These are phyloP conservation scores for Cucumis melo DNA, from an alignment of 306 rosid species.

Conservation along the genomic window DNA sequence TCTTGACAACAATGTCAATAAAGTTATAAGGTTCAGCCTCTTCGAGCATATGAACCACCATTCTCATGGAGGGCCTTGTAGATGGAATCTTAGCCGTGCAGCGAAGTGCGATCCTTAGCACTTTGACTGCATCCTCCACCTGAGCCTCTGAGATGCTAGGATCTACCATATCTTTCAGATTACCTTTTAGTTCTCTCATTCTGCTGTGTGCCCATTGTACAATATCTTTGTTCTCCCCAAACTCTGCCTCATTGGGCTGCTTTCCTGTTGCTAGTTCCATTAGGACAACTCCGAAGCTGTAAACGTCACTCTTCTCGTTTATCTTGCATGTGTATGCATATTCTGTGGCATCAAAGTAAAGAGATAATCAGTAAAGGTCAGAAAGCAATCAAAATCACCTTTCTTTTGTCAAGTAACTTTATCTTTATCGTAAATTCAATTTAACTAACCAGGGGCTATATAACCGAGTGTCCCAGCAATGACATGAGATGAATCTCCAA, in stretches of 20 bases:
- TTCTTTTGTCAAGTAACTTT: not conserved
- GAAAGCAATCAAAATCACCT: constrained; percentile 8
- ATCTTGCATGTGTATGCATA: constrained; percentile 70
- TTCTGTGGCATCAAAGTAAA: constrained; percentile 30
- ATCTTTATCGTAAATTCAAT: not conserved
- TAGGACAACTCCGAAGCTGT: constrained; percentile 79
- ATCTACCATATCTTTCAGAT: constrained; percentile 38
- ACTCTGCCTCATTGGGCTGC: constrained; percentile 51
- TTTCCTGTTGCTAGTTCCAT: constrained; percentile 79
- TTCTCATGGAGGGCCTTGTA: constrained; percentile 82
- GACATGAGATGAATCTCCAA: constrained; percentile 48
- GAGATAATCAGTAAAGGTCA: not conserved
- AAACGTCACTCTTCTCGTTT: constrained; percentile 85
- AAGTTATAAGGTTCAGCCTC: constrained; percentile 49
- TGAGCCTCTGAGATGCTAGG: constrained; percentile 31
- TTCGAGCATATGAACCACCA: constrained; percentile 80
- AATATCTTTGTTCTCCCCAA: constrained; percentile 68
- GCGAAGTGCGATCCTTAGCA: constrained; percentile 43
- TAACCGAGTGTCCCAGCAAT: constrained; percentile 84
- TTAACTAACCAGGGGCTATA: constrained; percentile 70
- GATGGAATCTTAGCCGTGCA: constrained; percentile 48
- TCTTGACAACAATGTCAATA: constrained; percentile 20
- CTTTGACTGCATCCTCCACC: constrained; percentile 50
- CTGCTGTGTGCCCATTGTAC: constrained; percentile 55
- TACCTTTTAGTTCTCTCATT: constrained; percentile 21